Evolutionary conservation across 179 eudicot species (phyloP).

Genomic region (Spergularia azorica): DNA sequence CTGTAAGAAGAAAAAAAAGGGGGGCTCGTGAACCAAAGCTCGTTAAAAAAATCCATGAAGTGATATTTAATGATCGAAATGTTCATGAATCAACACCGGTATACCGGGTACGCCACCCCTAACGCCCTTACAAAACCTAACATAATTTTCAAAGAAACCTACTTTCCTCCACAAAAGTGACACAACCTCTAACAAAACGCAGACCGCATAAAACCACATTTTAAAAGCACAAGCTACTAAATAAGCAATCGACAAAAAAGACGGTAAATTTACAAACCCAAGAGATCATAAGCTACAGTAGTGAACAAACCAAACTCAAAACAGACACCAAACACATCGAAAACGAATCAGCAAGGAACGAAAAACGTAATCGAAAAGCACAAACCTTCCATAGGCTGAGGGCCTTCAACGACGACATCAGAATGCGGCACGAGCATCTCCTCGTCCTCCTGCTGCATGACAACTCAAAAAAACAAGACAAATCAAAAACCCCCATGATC

Average conservation of each 20-base stretch:
- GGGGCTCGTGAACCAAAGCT: too few relatives aligned
- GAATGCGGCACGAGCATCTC: constrained; percentile 92
- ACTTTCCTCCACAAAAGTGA: not conserved
- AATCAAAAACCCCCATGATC: constrained; percentile 20
- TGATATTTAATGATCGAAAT: too few relatives aligned
- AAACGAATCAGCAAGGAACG: not conserved
- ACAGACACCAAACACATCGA: not conserved
- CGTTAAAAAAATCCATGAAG: too few relatives aligned
- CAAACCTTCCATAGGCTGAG: constrained; percentile 83
- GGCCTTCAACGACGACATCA: constrained; percentile 72
- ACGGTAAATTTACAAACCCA: constrained; percentile 4
- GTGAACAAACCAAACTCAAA: not conserved
- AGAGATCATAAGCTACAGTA: not conserved
- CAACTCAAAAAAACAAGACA: constrained; percentile 20
- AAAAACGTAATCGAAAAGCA: not conserved
- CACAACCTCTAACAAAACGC: not conserved
- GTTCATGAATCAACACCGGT: not conserved
- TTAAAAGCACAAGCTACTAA: not conserved
- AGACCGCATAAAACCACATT: not conserved
- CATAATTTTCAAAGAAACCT: not conserved
- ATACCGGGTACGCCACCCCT: not conserved
- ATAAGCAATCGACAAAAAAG: not conserved
- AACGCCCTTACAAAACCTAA: not conserved
- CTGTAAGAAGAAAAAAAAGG: not conserved
- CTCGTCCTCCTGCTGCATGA: constrained; percentile 63